Evolutionary conservation across 306 rosid genomes (phyloP).

Genomic region (Urtica urens): DNA sequence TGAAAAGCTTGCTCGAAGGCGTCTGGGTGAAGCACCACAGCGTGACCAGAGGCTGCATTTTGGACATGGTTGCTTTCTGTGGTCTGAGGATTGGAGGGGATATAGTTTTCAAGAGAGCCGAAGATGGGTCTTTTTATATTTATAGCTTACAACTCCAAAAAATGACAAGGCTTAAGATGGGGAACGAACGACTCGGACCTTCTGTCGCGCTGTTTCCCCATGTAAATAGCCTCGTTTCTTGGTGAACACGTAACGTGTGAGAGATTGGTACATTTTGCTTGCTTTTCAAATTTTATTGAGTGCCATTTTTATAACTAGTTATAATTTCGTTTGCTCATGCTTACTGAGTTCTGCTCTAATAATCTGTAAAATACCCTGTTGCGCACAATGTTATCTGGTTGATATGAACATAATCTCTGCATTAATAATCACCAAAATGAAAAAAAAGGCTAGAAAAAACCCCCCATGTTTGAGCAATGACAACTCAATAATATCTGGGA

Average conservation of each 20-base stretch:
- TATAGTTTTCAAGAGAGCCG: slow-evolving; percentile 25
- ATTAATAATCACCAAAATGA: too few species aligned
- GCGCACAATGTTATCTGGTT: too few species aligned
- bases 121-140: slow-evolving; percentile 23
- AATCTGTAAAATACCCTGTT: too few species aligned
- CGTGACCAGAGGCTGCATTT: slow-evolving; percentile 20
- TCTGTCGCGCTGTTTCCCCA: slow-evolving; percentile 20
- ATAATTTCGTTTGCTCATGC: too few species aligned
- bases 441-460: too few species aligned
- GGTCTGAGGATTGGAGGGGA: slow-evolving; percentile 32
- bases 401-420: too few species aligned
- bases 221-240: slow-evolving; percentile 39
- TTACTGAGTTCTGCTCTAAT: too few species aligned
- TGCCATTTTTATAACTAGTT: too few species aligned
- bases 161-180: slow-evolving; percentile 20
- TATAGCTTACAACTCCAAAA: slow-evolving; percentile 24
- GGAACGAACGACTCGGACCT: background rate
- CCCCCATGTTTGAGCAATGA: too few species aligned
- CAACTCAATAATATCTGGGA: too few species aligned
- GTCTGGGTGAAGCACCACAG: slow-evolving; percentile 36
- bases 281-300: too few species aligned
- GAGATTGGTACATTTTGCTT: background rate
- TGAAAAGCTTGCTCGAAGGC: slow-evolving; percentile 28
- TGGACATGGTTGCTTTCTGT: slow-evolving; percentile 35
- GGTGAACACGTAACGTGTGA: slow-evolving; percentile 12